Base-by-base conservation (phyloP, 345 rosid genomes). In the Xanthoceras sorbifolium region DNA sequence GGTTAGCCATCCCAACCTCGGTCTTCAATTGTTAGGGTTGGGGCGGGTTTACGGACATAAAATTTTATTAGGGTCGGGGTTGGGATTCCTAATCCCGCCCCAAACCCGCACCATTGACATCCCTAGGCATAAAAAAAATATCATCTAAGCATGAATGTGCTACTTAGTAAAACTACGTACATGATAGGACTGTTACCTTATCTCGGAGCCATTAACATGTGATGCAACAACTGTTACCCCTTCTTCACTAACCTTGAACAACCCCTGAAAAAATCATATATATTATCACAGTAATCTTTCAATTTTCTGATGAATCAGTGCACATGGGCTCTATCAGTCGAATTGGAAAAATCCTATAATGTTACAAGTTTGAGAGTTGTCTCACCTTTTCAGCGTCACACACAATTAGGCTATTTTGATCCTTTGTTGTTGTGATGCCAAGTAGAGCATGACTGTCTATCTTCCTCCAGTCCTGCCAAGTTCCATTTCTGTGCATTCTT, bases 391-490 rank as follows among this genome's bases (percentile, higher is more conserved):
- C 84, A 54, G 71, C 29, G 54, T 87, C 90, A 28, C 89, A 87
- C 6, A 86, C 82, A 6, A 89, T 26, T 34, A 87, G 67, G 3
- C 83, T 84, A 31, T 87, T 88, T 3, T n/a, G n/a, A n/a, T 82
- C 72, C 55, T 55, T 72, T 0, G 86, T 60, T 15, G 64, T 62
- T 22, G 88, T 67, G 25, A 88, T 62, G 42, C 93, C 93, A 32
- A 90, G 91, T 42, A 85, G 73, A 61, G 38, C n/a, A 25, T 28
- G 9, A 65, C 82, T 73, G 9, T 81, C 65, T 12, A 84, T 38
- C 77, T 38, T 75, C 79, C 73, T 84, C 91, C 89, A 90, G 36
- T 83, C 72, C 70, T 87, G 78, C 90, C 84, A 82, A 9, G 82
- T 64, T 26, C 86, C 90, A 22, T 84, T 83, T 52, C 59, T 75